Evolutionary conservation across 2,329 filamentous ascomycete genomes (phyloP).

Genomic region (Venturia pyrina): DNA sequence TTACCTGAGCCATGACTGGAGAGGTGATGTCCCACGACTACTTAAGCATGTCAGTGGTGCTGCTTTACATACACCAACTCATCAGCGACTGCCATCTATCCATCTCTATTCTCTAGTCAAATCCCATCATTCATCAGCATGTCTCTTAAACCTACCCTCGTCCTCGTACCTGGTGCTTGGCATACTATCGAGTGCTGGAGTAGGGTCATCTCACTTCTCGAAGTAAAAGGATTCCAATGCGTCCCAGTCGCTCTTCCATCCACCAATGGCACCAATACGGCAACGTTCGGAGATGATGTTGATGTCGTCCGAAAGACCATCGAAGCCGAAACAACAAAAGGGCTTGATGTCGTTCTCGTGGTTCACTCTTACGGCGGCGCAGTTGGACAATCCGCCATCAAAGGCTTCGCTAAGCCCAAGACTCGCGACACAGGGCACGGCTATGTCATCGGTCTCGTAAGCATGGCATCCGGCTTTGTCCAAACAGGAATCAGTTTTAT

Average conservation of each 20-base stretch:
- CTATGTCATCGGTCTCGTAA: constrained; percentile 34
- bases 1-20: too few species aligned
- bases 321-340: constrained; percentile 17
- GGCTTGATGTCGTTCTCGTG: constrained; percentile 24
- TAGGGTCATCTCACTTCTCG: not conserved
- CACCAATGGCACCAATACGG: not conserved
- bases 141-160: not conserved
- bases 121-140: not conserved
- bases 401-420: constrained; percentile 17
- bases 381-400: constrained; percentile 21
- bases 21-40: not conserved
- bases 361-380: constrained; percentile 30
- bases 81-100: not conserved
- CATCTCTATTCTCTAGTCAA: too few species aligned
- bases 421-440: constrained; percentile 18
- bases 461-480: constrained; percentile 37
- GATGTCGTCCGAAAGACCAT: not conserved
- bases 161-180: constrained; percentile 10
- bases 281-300: constrained; percentile 5
- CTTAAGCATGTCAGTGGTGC: not conserved
- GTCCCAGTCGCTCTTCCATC: not conserved
- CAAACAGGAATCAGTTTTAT: constrained; percentile 31
- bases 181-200: not conserved
- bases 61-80: not conserved
- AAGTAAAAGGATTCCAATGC: not conserved